phyloP scores from a whole-genome alignment of 495 filamentous ascomycete species.

The Pyrenula aspistea region DNA sequence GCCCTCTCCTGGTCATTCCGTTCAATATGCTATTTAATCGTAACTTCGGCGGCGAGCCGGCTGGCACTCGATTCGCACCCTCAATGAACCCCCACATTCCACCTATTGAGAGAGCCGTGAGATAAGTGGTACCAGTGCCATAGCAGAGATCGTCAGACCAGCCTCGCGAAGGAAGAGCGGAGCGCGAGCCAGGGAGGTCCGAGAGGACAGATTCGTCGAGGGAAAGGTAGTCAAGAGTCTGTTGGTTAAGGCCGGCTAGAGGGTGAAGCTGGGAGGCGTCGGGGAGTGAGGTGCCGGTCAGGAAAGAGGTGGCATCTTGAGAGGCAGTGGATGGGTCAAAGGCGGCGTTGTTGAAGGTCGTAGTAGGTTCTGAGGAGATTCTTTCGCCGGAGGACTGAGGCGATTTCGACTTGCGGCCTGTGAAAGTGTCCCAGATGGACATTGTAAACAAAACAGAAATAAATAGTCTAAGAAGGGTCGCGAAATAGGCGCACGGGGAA shows the following conservation, averaged over 20 bases:
- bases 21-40: constrained; percentile 89
- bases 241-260: constrained; percentile 85
- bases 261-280: constrained; percentile 86
- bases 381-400: constrained; percentile 15
- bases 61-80: constrained; percentile 61
- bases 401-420: constrained; percentile 61
- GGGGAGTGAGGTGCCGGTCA: constrained; percentile 53
- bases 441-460: constrained; percentile 32
- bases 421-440: constrained; percentile 80
- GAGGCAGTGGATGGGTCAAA: constrained; percentile 53
- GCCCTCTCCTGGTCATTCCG: constrained; percentile 79
- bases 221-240: constrained; percentile 82
- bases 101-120: constrained; percentile 72
- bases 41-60: constrained; percentile 72
- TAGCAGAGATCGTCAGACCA: constrained; percentile 98
- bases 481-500: no score
- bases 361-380: constrained; percentile 18
- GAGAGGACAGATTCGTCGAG: constrained; percentile 88
- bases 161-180: constrained; percentile 82
- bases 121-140: constrained; percentile 87
- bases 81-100: constrained; percentile 87
- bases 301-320: constrained; percentile 73
- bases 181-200: constrained; percentile 72
- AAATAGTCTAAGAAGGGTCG: no score
- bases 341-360: constrained; percentile 39